Evolutionary conservation across 805 yeast species (phyloP), one percentile per base, ranked within the genome.

Genomic region (Limtongozyma cylindracea): DNA sequence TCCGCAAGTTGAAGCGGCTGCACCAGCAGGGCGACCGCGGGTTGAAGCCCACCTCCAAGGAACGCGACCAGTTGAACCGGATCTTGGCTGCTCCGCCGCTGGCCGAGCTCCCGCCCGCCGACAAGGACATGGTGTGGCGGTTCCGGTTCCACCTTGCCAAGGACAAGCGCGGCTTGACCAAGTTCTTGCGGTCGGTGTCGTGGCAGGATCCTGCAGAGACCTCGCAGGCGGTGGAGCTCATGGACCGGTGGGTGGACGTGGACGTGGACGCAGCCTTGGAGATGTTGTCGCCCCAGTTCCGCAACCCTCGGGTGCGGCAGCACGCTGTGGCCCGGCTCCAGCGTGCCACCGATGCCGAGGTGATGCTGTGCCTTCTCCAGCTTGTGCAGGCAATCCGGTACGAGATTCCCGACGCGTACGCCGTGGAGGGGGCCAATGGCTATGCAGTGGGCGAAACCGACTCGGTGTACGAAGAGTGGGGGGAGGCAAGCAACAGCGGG

Each of bases 331-430:
- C 76, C 30, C 47, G 95, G 26, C 47, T 84, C 21, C 60, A 64
- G 24, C 55, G 65, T 27, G 93, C 94, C 0, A 58, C 64, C 17
- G 88, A 77, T 32, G 68, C 61, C 8, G 94, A 84, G 29, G 41
- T 88, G 10, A 70, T 74, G 25, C 51, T 82, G 27, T 88, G 77
- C 35, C 47, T 88, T 29, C 55, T 84, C 24, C 98, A 88, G 42
- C 50, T 84, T 10, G 96, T 84, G 0, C 95, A 82, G 36, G 91
- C 93, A 0, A 58, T 84, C 17, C 71, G 76, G 33, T 77, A 77
- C 39, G 98, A 88, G 35, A 32, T 48, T 8, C 25, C 43, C 19
- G 39, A 15, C 17, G n/a, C n/a, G n/a, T n/a, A n/a, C n/a, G n/a
- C n/a, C n/a, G n/a, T n/a, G n/a, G n/a, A n/a, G n/a, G n/a, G n/a